Conservation (phyloP, 176 grass and related monocot genomes). For the Triticum timopheevii region DNA sequence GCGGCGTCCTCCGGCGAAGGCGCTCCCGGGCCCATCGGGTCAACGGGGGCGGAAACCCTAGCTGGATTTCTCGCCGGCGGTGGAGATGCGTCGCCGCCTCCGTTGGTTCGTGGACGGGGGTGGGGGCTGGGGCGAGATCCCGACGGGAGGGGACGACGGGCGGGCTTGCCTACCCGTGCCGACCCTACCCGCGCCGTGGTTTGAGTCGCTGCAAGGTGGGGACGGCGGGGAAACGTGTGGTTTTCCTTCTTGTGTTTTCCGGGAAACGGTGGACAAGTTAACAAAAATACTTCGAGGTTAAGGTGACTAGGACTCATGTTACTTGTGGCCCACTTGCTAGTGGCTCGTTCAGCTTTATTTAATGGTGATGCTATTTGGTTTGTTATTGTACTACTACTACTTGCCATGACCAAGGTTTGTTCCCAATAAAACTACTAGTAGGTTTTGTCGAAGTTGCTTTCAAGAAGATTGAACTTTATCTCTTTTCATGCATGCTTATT, state of each 20-base stretch:
- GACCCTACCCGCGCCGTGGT: not conserved
- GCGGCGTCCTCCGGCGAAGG: conserved; percentile 45
- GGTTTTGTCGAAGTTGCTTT: too few species aligned
- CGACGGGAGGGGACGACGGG: not conserved
- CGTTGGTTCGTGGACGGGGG: conserved; percentile 3
- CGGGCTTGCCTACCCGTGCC: not conserved
- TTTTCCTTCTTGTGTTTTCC: not conserved
- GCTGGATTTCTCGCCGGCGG: conserved; percentile 31
- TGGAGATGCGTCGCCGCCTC: conserved; percentile 25
- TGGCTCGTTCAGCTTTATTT: not conserved
- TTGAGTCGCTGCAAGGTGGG: conserved; percentile 29
- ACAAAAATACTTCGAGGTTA: not conserved
- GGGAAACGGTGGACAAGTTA: not conserved
- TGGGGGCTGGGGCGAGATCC: conserved; percentile 18
- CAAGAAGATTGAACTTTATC: too few species aligned
- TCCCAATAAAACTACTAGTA: too few species aligned
- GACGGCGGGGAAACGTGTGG: not conserved
- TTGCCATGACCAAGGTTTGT: too few species aligned
- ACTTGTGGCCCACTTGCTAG: not conserved
- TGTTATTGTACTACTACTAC: too few species aligned
- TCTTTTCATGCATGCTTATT: too few species aligned
- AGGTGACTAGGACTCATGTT: not conserved
- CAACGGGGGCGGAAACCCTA: conserved; percentile 38
- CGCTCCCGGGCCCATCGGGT: conserved; percentile 27
- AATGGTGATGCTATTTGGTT: not conserved